These are phyloP conservation scores for Pisolithus microcarpus DNA, from an alignment of 768 basidiomycete genomes.

Conservation along the genomic window DNA sequence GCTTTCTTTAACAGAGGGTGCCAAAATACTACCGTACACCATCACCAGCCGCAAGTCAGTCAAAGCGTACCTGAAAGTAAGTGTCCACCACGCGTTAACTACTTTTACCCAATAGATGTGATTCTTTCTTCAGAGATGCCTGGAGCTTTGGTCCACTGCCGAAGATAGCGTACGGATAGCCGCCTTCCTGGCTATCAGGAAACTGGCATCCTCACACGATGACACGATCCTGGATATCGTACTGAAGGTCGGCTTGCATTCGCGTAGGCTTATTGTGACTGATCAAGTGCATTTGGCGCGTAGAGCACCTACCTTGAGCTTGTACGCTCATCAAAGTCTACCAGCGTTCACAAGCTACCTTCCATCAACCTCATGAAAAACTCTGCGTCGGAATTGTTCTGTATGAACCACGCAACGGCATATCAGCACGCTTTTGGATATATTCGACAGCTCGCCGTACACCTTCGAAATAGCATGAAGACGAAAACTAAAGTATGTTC, in stretches of 20 bases:
- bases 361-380: slow-evolving; percentile 97
- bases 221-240: slow-evolving; percentile 77
- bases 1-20: slow-evolving; percentile 74
- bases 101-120: not conserved
- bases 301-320: slow-evolving; percentile 87
- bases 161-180: slow-evolving; percentile 79
- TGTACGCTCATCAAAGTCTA: slow-evolving; percentile 77
- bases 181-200: slow-evolving; percentile 78
- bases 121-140: slow-evolving; percentile 50
- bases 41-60: slow-evolving; percentile 77
- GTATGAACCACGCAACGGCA: slow-evolving; percentile 59
- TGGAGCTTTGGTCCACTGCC: slow-evolving; percentile 78
- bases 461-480: slow-evolving; percentile 88
- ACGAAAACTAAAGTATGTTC: slow-evolving; percentile 65
- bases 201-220: slow-evolving; percentile 70
- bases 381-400: slow-evolving; percentile 88
- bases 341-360: slow-evolving; percentile 80
- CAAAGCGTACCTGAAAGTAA: slow-evolving; percentile 80
- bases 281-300: not conserved
- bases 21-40: slow-evolving; percentile 86
- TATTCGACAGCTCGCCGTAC: slow-evolving; percentile 91
- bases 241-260: slow-evolving; percentile 54
- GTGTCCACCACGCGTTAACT: not conserved
- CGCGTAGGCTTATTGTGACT: not conserved
- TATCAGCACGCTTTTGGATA: slow-evolving; percentile 97